Percentiles rank a stretch among this genome's conserved stretches.
These are phyloP conservation scores for Xylaria sp. DNA, from an alignment of 2,329 filamentous ascomycete species.

Conservation along the genomic window DNA sequence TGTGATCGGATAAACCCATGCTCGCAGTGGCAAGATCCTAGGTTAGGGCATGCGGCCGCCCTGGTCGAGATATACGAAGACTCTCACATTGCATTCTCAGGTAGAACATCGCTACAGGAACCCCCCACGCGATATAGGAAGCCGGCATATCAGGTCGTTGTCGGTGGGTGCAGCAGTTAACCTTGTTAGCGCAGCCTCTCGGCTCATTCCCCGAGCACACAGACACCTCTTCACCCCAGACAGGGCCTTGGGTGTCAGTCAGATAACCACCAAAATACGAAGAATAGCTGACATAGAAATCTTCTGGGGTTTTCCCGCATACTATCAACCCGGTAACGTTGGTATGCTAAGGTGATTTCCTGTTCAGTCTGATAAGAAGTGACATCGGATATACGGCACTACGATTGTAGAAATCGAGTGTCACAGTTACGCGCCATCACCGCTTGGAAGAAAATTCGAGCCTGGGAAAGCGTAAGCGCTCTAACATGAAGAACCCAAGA, in stretches of 20 bases:
- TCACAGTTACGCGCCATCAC: conserved; percentile 12
- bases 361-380: neutral
- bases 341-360: conserved; percentile 9
- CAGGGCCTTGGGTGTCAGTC: conserved; percentile 8
- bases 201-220: conserved; percentile 35
- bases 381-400: neutral
- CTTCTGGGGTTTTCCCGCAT: conserved; percentile 5
- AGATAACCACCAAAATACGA: conserved; percentile 9
- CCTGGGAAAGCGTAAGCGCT: conserved; percentile 1
- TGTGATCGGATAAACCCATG: conserved; percentile 23
- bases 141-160: conserved; percentile 11
- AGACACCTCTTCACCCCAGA: conserved; percentile 17
- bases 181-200: conserved; percentile 23
- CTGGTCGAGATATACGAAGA: conserved; percentile 21
- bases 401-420: conserved; percentile 10
- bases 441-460: conserved; percentile 13
- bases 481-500: conserved; percentile 2
- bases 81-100: conserved; percentile 17
- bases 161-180: neutral
- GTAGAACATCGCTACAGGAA: conserved; percentile 7
- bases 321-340: conserved; percentile 6
- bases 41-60: conserved; percentile 9
- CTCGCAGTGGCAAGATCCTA: conserved; percentile 15
- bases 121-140: conserved; percentile 25
- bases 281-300: conserved; percentile 4